phyloP scores from a whole-genome alignment of 768 basidiomycete species.

The Lyophyllum semitale region DNA sequence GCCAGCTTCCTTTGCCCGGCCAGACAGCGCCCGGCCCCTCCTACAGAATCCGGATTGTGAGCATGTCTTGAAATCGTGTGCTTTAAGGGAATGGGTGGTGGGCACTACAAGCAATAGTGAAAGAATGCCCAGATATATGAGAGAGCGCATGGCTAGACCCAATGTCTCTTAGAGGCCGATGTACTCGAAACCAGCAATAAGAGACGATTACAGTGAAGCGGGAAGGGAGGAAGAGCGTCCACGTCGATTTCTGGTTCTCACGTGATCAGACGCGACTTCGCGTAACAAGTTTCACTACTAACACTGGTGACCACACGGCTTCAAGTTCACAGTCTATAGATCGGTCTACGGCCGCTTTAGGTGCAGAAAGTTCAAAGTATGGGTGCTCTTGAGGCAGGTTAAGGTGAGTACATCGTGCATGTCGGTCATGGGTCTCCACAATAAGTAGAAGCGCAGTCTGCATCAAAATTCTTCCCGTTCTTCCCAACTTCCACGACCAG shows the following conservation, averaged over 20 bases:
- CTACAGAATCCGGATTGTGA: conserved; percentile 94
- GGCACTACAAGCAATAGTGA: conserved; percentile 34
- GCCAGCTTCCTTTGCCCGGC: conserved; percentile 61
- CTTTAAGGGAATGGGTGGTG: conserved; percentile 62
- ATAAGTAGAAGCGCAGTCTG: too few relatives aligned
- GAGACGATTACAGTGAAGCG: neutral
- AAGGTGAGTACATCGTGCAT: too few relatives aligned
- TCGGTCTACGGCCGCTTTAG: too few relatives aligned
- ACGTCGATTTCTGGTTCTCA: conserved; percentile 3
- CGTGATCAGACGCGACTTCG: neutral
- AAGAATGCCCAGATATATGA: conserved; percentile 36
- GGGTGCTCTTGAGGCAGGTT: too few relatives aligned
- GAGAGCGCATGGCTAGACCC: conserved; percentile 33
- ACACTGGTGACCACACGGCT: too few relatives aligned
- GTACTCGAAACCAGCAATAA: conserved; percentile 1
- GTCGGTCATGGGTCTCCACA: too few relatives aligned
- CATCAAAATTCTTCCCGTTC: too few relatives aligned
- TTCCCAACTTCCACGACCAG: too few relatives aligned
- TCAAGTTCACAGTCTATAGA: too few relatives aligned
- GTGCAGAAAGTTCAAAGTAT: too few relatives aligned
- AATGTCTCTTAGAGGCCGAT: neutral
- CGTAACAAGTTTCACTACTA: neutral
- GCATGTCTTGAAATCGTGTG: conserved; percentile 92
- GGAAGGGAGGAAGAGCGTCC: conserved; percentile 1
- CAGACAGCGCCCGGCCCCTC: conserved; percentile 77